A percentile compares a stretch with the other conserved stretches of the same genome.
phyloP scores from a whole-genome alignment of 768 basidiomycete genomes.

The Podaxis sp. region DNA sequence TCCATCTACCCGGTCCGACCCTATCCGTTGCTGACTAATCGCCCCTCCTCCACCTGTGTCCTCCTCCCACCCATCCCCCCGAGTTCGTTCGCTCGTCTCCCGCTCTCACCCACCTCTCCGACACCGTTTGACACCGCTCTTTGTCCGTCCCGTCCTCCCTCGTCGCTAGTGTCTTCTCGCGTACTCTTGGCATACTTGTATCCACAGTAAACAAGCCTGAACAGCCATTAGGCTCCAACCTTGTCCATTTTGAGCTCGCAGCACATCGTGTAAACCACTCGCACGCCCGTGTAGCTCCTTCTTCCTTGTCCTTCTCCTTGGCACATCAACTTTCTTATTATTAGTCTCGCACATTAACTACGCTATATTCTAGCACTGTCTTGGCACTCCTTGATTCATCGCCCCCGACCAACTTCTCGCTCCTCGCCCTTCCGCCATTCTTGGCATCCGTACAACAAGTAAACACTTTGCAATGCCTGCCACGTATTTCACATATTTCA shows the following conservation, averaged over 20 bases:
- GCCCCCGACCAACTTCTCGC: not conserved
- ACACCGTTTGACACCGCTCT: not conserved
- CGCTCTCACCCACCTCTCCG: not conserved
- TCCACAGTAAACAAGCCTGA: not conserved
- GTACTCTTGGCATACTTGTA: not conserved
- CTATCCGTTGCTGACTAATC: not conserved
- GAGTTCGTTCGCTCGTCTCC: not conserved
- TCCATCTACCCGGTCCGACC: conserved; percentile 13
- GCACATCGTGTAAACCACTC: conserved; percentile 2
- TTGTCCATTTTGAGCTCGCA: conserved; percentile 8
- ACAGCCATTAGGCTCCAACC: not conserved
- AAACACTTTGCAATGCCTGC: not conserved
- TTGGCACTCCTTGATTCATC: not conserved
- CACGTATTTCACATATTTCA: not conserved
- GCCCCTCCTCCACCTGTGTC: not conserved
- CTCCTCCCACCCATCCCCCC: not conserved
- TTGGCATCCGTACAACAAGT: not conserved
- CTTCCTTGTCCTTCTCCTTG: conserved; percentile 1
- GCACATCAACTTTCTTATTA: conserved; percentile 3
- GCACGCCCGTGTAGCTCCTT: conserved; percentile 5
- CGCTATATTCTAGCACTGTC: conserved; percentile 4
- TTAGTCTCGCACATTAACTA: conserved; percentile 4
- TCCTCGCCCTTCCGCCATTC: not conserved
- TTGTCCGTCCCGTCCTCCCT: not conserved
- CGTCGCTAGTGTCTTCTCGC: not conserved